These are phyloP conservation scores for Pseudocercospora musae DNA, from an alignment of 2,329 filamentous ascomycete genomes.

Conservation along the genomic window DNA sequence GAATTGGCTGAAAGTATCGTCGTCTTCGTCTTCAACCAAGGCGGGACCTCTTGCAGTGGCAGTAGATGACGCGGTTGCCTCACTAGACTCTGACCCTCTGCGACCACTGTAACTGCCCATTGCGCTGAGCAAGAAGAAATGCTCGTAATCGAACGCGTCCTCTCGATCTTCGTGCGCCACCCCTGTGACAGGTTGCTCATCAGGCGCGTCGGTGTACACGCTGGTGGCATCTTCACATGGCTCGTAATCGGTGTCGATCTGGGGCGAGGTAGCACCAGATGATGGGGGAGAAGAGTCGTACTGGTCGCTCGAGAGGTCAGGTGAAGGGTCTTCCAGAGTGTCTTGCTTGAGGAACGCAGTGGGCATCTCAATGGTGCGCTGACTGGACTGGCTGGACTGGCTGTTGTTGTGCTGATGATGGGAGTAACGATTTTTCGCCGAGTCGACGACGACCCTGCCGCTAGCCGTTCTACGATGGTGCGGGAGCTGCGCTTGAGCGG, in stretches of 20 bases:
- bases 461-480: slow-evolving; percentile 29
- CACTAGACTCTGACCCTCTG: slow-evolving; percentile 23
- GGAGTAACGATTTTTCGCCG: slow-evolving; percentile 27
- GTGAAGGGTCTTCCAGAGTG: slow-evolving; percentile 20
- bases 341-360: slow-evolving; percentile 13
- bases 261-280: slow-evolving; percentile 12
- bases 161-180: slow-evolving; percentile 81
- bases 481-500: slow-evolving; percentile 1
- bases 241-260: slow-evolving; percentile 16
- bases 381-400: slow-evolving; percentile 13
- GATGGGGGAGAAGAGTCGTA: slow-evolving; percentile 25
- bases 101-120: slow-evolving; percentile 71
- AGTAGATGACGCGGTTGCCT: slow-evolving; percentile 46
- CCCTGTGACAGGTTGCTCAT: slow-evolving; percentile 23
- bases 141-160: slow-evolving; percentile 94
- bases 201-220: slow-evolving; percentile 45
- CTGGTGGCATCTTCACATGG: slow-evolving; percentile 31
- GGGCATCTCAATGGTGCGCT: slow-evolving; percentile 6
- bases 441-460: slow-evolving; percentile 24
- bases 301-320: slow-evolving; percentile 8
- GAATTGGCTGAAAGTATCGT: slow-evolving; percentile 22
- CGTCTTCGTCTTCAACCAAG: slow-evolving; percentile 14
- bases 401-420: slow-evolving; percentile 25
- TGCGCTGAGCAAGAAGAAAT: slow-evolving; percentile 91
- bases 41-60: slow-evolving; percentile 47